Conservation (phyloP, 139 green algal genomes). For the Chlamydomonas asymmetrica region DNA sequence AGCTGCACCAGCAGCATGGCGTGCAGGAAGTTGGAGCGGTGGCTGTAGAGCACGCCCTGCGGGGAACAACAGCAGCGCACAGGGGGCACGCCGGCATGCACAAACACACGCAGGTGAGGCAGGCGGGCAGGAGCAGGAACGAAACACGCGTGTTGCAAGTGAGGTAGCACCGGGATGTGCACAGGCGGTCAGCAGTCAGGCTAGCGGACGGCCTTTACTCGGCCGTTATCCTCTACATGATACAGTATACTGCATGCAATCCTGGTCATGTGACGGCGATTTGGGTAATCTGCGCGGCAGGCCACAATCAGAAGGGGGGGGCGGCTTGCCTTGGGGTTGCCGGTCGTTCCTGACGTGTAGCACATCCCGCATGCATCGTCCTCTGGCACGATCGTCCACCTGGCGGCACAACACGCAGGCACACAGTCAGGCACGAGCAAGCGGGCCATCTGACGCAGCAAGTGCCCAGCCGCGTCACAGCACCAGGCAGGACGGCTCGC, state of each 20-base stretch:
- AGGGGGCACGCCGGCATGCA: no score
- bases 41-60: slow-evolving; percentile 77
- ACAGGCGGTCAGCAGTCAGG: neutral
- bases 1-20: slow-evolving; percentile 54
- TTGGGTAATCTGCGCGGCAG: neutral
- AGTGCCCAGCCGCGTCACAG: neutral
- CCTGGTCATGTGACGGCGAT: neutral
- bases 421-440: neutral
- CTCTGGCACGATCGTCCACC: slow-evolving; percentile 59
- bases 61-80: neutral
- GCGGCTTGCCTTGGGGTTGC: slow-evolving; percentile 57
- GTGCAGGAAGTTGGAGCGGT: slow-evolving; percentile 79
- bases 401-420: slow-evolving; percentile 20
- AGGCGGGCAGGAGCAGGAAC: neutral
- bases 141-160: neutral
- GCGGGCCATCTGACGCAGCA: neutral
- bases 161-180: neutral
- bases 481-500: neutral
- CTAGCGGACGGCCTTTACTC: no score
- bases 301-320: neutral
- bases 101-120: neutral
- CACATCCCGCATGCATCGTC: slow-evolving; percentile 72
- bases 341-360: slow-evolving; percentile 77
- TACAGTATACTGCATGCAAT: neutral
- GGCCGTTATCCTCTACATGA: neutral